These are phyloP conservation scores for Colletotrichum sp. DNA, from an alignment of 2,329 filamentous ascomycete genomes.

Conservation along the genomic window DNA sequence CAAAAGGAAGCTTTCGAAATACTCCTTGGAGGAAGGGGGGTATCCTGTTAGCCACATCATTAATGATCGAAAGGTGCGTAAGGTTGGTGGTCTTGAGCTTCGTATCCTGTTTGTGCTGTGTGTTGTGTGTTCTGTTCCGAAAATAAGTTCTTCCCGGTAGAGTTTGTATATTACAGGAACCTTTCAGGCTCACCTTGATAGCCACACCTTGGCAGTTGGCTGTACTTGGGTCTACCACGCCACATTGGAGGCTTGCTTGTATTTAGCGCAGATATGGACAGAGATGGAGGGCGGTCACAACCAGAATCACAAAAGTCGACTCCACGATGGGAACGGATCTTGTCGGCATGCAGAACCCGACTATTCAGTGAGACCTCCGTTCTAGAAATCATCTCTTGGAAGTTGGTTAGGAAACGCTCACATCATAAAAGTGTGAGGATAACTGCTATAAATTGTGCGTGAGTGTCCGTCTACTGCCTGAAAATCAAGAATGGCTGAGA, in stretches of 20 bases:
- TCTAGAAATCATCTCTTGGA: background rate
- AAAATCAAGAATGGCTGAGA: background rate
- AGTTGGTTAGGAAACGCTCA: accelerated
- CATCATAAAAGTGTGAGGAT: accelerated
- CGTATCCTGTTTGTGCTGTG: background rate
- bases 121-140: background rate
- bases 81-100: background rate
- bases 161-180: background rate
- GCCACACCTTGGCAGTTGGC: background rate
- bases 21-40: no score
- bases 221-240: background rate
- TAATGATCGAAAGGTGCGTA: no score
- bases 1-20: no score
- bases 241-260: background rate
- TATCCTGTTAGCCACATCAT: no score
- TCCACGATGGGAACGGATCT: background rate
- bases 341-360: background rate
- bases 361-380: background rate
- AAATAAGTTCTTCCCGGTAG: background rate
- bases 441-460: background rate
- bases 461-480: background rate
- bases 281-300: background rate
- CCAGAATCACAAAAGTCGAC: background rate
- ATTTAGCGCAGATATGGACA: background rate
- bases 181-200: background rate